Evolutionary conservation across 768 basidiomycete genomes (phyloP).

Genomic region (Tulasnella sp.): DNA sequence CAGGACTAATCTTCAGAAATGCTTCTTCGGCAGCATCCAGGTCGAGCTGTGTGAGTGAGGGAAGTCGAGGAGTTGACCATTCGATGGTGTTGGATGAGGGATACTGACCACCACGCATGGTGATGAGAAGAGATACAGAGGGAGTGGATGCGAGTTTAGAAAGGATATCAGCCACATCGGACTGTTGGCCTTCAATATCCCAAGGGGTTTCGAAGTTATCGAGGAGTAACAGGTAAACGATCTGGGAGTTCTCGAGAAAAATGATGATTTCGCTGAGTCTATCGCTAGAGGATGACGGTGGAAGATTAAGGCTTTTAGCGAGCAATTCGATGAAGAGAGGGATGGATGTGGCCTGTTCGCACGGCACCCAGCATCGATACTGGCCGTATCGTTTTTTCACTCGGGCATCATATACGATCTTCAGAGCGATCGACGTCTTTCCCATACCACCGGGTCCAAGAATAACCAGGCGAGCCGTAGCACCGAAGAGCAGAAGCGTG

Average conservation of each 20-base stretch:
- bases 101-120: constrained; percentile 24
- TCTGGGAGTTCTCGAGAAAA: constrained; percentile 21
- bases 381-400: constrained; percentile 22
- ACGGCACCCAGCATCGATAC: constrained; percentile 28
- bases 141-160: constrained; percentile 21
- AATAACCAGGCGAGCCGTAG: constrained; percentile 15
- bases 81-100: background rate
- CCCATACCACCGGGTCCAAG: constrained; percentile 30
- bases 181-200: constrained; percentile 22
- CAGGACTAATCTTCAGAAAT: constrained; percentile 19
- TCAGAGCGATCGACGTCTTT: constrained; percentile 30
- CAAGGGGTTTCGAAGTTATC: constrained; percentile 34
- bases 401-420: constrained; percentile 23
- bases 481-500: background rate
- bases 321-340: constrained; percentile 24
- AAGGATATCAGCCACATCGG: constrained; percentile 23
- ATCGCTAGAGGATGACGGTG: constrained; percentile 21
- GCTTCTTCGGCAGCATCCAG: constrained; percentile 19
- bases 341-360: constrained; percentile 25
- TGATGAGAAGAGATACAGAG: constrained; percentile 26
- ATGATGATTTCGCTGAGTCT: constrained; percentile 19
- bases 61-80: constrained; percentile 2
- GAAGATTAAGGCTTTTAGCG: constrained; percentile 20
- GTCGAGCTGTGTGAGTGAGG: background rate
- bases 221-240: constrained; percentile 26